Evolutionary conservation across 805 yeast genomes (phyloP), one percentile per base, ranked within the genome.

Genomic region (Komagataella pseudopastoris): DNA sequence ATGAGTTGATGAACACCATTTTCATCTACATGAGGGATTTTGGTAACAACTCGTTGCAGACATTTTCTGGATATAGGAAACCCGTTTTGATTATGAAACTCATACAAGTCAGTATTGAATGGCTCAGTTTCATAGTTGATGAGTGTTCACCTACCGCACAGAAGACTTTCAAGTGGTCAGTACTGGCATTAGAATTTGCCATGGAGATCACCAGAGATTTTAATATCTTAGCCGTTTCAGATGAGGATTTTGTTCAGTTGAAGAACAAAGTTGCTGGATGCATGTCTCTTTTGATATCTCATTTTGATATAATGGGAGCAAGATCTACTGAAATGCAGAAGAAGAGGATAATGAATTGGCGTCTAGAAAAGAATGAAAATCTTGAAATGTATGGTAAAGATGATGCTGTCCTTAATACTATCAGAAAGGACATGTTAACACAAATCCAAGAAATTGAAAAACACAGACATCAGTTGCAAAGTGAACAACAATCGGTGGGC

Each of bases 271-370:
- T 93, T 48, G 95, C 97, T 1, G 86, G 95, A 1, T 89, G 97
- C 67, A 88, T 93, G 89, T 83, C 97, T 1, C 71, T 93, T 50
- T 71, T 93, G 54, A 91, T 93, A 55, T 88, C 96, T 0, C 98
- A 93, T 68, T 93, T 93, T 61, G 99, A 93, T 67, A 89, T 93
- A 50, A 93, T 91, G 96, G 98, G 98, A 49, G 97, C 97, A 0
- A 76, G 98, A 60, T 85, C 96, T 1, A 83, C 80, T 58, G 88
- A 84, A 60, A 74, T 79, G 8, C 82, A 76, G 59, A 74, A 74
- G 63, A 71, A 75, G 58, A 72, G 77, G 58, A 71, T 78, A 66
- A 68, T 75, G 60, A 77, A 74, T 63, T 75, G 79, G 74, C 51
- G 48, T 4, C 55, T 68, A 67, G 77, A 63, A 67, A 75, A 70